Conservation (phyloP, 2,329 filamentous ascomycete species). For the Mycosphaerella sp. region DNA sequence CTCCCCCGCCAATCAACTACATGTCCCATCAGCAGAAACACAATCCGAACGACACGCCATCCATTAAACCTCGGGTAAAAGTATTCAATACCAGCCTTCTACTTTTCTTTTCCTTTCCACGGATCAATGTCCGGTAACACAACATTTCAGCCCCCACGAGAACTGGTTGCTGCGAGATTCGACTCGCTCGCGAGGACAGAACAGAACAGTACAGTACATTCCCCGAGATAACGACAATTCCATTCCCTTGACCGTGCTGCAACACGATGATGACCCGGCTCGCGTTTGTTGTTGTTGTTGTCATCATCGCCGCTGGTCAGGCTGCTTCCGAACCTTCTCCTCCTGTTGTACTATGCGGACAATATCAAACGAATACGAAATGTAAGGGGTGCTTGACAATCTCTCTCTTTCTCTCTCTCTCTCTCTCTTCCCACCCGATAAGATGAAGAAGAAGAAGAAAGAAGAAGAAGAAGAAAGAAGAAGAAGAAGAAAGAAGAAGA, state of each 20-base stretch:
- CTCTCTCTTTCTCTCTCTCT: too few relatives aligned
- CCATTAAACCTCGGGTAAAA: too few relatives aligned
- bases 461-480: too few relatives aligned
- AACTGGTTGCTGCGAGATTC: too few relatives aligned
- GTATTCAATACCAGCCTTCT: too few relatives aligned
- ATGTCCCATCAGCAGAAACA: too few relatives aligned
- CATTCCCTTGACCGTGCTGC: constrained; percentile 14
- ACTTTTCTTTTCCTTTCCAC: not conserved
- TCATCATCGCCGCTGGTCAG: not conserved
- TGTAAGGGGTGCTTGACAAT: not conserved
- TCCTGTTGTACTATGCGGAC: constrained; percentile 14
- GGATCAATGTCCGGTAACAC: constrained; percentile 12
- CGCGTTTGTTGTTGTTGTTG: not conserved
- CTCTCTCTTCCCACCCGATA: too few relatives aligned
- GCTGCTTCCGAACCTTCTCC: constrained; percentile 8
- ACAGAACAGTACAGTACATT: constrained; percentile 1
- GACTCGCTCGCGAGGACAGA: too few relatives aligned
- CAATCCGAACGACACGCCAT: too few relatives aligned
- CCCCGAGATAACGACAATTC: constrained; percentile 7
- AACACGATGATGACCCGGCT: constrained; percentile 12
- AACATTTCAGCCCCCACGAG: constrained; percentile 12
- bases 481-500: too few relatives aligned
- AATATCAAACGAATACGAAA: constrained; percentile 8
- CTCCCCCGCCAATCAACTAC: too few relatives aligned
- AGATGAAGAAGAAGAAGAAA: too few relatives aligned